Evolutionary conservation across 805 yeast species (phyloP).

Genomic region (Priceomyces carsonii): DNA sequence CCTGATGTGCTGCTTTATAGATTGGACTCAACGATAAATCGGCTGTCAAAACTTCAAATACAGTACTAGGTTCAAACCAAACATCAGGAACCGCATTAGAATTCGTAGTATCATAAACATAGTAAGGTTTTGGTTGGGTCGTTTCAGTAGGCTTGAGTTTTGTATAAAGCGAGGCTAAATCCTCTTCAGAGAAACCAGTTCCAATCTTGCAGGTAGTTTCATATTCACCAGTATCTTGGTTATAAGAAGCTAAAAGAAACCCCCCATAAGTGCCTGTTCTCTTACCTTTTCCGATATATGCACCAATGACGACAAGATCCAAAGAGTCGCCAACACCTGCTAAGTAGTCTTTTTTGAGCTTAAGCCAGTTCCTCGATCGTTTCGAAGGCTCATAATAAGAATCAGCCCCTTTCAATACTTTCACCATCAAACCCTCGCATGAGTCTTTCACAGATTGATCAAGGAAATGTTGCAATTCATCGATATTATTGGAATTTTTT

Average conservation of each 20-base stretch:
- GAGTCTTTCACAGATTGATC: slow-evolving; percentile 87
- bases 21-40: slow-evolving; percentile 87
- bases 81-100: slow-evolving; percentile 81
- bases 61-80: slow-evolving; percentile 85
- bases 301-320: slow-evolving; percentile 92
- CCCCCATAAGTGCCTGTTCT: slow-evolving; percentile 97
- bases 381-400: slow-evolving; percentile 92
- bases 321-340: slow-evolving; percentile 96
- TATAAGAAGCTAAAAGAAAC: slow-evolving; percentile 85
- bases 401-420: slow-evolving; percentile 77
- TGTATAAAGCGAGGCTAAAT: slow-evolving; percentile 59
- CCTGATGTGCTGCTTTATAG: slow-evolving; percentile 78
- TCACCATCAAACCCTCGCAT: slow-evolving; percentile 97
- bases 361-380: slow-evolving; percentile 93
- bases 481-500: slow-evolving; percentile 66
- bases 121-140: slow-evolving; percentile 62
- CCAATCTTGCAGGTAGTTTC: slow-evolving; percentile 97
- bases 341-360: slow-evolving; percentile 90
- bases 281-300: slow-evolving; percentile 90
- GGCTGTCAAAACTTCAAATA: slow-evolving; percentile 90
- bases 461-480: slow-evolving; percentile 77
- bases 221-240: slow-evolving; percentile 86
- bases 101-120: slow-evolving; percentile 59
- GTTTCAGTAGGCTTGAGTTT: slow-evolving; percentile 69
- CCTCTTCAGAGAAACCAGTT: slow-evolving; percentile 91